Conservation (phyloP, 305 asterid species). For the Ajuga reptans region DNA sequence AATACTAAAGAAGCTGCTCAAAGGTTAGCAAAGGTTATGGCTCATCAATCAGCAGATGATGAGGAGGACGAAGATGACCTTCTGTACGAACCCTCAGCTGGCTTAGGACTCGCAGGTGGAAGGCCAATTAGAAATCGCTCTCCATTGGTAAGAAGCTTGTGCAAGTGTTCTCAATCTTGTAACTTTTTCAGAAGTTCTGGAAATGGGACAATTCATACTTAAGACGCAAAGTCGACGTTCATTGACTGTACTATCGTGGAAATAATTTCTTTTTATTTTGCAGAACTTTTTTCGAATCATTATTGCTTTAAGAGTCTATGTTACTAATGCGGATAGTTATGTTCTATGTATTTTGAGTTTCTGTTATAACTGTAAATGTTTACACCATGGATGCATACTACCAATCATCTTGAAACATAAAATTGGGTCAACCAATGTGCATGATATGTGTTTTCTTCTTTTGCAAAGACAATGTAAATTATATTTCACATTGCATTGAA, state of each 20-base stretch:
- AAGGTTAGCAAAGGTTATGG: constrained; percentile 81
- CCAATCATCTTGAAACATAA: neutral
- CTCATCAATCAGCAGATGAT: constrained; percentile 58
- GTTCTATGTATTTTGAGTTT: neutral
- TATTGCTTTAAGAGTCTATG: neutral
- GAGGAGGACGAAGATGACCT: constrained; percentile 65
- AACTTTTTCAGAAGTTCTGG: neutral
- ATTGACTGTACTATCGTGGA: neutral
- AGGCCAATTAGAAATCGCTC: constrained; percentile 43
- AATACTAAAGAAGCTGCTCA: constrained; percentile 86
- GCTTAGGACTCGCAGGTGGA: constrained; percentile 68
- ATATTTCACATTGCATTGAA: neutral
- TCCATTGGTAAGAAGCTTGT: constrained; percentile 46
- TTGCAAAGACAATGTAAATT: neutral
- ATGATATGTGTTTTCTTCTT: neutral
- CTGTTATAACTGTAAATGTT: neutral
- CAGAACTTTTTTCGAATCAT: neutral
- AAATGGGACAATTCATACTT: neutral
- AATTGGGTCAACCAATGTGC: neutral
- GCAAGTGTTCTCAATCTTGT: neutral
- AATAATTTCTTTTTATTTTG: neutral
- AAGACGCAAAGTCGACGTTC: neutral
- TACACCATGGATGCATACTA: neutral
- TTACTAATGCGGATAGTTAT: neutral
- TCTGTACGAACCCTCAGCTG: constrained; percentile 50